Evolutionary conservation across 331 rosid genomes (phyloP).

Genomic region (Ulmus americana): DNA sequence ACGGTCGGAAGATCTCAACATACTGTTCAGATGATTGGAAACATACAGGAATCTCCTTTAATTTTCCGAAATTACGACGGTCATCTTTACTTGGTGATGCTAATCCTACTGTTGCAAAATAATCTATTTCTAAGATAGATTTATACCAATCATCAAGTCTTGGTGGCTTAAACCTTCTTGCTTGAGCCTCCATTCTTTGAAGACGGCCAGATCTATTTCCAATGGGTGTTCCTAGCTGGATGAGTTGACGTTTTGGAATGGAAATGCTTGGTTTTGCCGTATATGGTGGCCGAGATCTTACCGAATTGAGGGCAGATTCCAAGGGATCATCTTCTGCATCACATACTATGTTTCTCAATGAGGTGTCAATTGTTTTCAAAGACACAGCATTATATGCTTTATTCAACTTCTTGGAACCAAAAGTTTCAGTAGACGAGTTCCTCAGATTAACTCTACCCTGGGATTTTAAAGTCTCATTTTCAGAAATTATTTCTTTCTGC

Average conservation of each 20-base stretch:
- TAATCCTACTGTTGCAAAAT: slow-evolving; percentile 60
- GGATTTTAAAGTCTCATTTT: slow-evolving; percentile 17
- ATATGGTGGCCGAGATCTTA: slow-evolving; percentile 38
- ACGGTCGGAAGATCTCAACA: slow-evolving; percentile 64
- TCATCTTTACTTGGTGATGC: slow-evolving; percentile 56
- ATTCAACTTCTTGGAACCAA: slow-evolving; percentile 27
- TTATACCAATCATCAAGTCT: slow-evolving; percentile 85
- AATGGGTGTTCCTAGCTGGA: slow-evolving; percentile 67
- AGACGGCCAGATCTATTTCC: slow-evolving; percentile 38
- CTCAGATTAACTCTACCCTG: slow-evolving; percentile 34
- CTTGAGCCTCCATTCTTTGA: slow-evolving; percentile 46
- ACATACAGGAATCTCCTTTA: slow-evolving; percentile 76
- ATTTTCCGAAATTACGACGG: slow-evolving; percentile 37
- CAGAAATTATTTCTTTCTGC: slow-evolving; percentile 37
- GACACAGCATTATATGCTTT: slow-evolving; percentile 29
- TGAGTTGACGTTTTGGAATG: slow-evolving; percentile 66
- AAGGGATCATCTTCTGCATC: slow-evolving; percentile 46
- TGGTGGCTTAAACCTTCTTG: slow-evolving; percentile 73
- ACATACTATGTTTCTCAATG: slow-evolving; percentile 35
- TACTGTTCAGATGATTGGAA: slow-evolving; percentile 86
- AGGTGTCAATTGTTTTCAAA: slow-evolving; percentile 29
- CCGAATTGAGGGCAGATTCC: slow-evolving; percentile 55
- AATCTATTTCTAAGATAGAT: slow-evolving; percentile 78
- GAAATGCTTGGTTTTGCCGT: slow-evolving; percentile 44
- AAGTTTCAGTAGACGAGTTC: slow-evolving; percentile 33